Conservation (phyloP, 176 grass and related monocot genomes). For the Oryza brachyantha region DNA sequence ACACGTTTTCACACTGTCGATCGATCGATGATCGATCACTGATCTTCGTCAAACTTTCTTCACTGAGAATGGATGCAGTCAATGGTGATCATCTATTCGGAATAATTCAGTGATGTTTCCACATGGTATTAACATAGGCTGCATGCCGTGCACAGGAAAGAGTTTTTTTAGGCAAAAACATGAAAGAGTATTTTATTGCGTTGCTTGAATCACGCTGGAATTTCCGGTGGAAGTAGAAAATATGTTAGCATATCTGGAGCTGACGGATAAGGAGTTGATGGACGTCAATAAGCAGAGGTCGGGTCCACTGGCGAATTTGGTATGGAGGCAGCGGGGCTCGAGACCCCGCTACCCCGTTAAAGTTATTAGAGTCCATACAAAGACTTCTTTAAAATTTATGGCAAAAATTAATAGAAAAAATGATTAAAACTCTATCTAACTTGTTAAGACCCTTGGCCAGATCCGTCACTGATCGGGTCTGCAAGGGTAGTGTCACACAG, state of each 20-base stretch:
- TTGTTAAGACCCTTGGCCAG: too few species aligned
- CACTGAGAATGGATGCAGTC: background rate
- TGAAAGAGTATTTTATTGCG: background rate
- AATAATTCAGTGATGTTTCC: background rate
- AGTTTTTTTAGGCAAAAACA: too few species aligned
- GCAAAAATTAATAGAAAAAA: too few species aligned
- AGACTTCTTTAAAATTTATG: too few species aligned
- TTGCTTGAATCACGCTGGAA: background rate
- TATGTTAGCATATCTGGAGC: background rate
- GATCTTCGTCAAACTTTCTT: background rate
- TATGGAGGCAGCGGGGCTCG: too few species aligned
- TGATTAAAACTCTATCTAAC: too few species aligned
- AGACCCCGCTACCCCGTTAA: too few species aligned
- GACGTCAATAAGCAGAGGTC: background rate
- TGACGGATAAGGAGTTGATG: background rate
- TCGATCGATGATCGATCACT: background rate
- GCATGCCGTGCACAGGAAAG: background rate
- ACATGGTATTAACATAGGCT: background rate
- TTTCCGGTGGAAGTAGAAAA: background rate
- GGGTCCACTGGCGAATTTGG: too few species aligned
- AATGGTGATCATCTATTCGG: background rate
- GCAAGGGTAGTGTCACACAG: background rate
- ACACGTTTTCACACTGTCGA: slow-evolving; percentile 4
- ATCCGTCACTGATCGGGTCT: too few species aligned
- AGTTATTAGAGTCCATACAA: too few species aligned